These are phyloP conservation scores for Tanacetum coccineum DNA, from an alignment of 129 eudicot genomes.

Conservation along the genomic window DNA sequence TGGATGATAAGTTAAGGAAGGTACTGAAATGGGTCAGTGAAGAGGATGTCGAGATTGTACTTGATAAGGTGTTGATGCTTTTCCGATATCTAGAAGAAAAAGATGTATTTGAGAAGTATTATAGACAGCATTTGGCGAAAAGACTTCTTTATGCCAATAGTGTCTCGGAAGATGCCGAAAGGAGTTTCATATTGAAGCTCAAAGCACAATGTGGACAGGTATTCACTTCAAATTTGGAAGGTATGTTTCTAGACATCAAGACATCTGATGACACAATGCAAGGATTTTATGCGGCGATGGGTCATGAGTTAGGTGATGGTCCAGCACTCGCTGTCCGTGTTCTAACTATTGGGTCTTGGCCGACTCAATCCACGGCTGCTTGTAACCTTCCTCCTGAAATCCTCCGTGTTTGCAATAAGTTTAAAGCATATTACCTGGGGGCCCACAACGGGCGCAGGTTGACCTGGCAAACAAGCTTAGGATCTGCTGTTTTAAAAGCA, in stretches of 20 bases:
- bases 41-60: too few relatives aligned
- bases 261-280: constrained; percentile 61
- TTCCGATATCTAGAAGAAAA: constrained; percentile 57
- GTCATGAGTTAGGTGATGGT: too few relatives aligned
- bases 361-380: constrained; percentile 41
- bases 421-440: constrained; percentile 51
- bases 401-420: constrained; percentile 41
- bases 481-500: constrained; percentile 49
- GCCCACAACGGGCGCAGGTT: constrained; percentile 53
- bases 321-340: constrained; percentile 47
- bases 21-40: too few relatives aligned
- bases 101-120: constrained; percentile 56
- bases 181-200: constrained; percentile 50
- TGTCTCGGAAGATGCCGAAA: too few relatives aligned
- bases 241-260: constrained; percentile 60
- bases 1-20: too few relatives aligned
- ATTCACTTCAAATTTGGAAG: constrained; percentile 56
- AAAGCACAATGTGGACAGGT: constrained; percentile 61
- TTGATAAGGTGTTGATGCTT: constrained; percentile 63
- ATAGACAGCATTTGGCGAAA: constrained; percentile 58
- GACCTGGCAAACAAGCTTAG: constrained; percentile 58
- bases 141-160: constrained; percentile 45
- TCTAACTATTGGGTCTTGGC: constrained; percentile 58
- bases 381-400: constrained; percentile 56
- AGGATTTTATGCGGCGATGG: too few relatives aligned